These are phyloP conservation scores for Hymenoscyphus infarciens DNA, from an alignment of 2,329 filamentous ascomycete genomes.

Conservation along the genomic window DNA sequence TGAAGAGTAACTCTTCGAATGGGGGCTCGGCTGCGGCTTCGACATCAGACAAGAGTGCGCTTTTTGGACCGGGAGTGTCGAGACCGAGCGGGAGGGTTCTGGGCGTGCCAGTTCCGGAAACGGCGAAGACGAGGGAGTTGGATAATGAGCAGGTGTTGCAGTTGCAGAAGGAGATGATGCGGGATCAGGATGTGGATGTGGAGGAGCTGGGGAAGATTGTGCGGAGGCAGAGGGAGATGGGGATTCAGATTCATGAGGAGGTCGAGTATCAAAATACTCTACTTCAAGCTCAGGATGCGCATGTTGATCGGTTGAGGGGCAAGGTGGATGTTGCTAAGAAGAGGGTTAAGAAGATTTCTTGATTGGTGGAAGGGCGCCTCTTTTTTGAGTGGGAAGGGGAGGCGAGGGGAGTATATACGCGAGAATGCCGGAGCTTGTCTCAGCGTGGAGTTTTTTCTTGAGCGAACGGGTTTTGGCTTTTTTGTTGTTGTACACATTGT, in stretches of 20 bases:
- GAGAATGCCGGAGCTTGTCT: background rate
- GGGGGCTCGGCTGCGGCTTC: conserved; percentile 15
- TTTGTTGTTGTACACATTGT: background rate
- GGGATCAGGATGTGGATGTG: conserved; percentile 71
- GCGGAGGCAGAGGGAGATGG: conserved; percentile 72
- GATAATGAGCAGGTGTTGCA: conserved; percentile 73
- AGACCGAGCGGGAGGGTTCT: conserved; percentile 60
- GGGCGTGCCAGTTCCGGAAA: conserved; percentile 70
- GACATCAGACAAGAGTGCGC: conserved; percentile 41
- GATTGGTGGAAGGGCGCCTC: too few species aligned
- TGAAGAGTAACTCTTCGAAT: conserved; percentile 38
- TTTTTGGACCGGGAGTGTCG: conserved; percentile 42
- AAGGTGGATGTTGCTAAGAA: conserved; percentile 75
- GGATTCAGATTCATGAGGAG: conserved; percentile 71
- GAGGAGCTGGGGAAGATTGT: conserved; percentile 66
- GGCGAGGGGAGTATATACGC: background rate
- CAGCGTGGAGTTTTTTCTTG: background rate
- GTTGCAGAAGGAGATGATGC: conserved; percentile 70
- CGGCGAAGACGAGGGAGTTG: conserved; percentile 69
- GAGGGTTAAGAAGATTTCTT: conserved; percentile 59
- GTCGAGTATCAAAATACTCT: conserved; percentile 68
- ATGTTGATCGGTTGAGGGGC: conserved; percentile 60
- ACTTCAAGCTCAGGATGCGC: conserved; percentile 62
- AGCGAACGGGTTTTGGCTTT: background rate
- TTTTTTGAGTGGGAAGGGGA: too few species aligned